Conservation (phyloP, 345 rosid genomes). For the Microcos paniculata region DNA sequence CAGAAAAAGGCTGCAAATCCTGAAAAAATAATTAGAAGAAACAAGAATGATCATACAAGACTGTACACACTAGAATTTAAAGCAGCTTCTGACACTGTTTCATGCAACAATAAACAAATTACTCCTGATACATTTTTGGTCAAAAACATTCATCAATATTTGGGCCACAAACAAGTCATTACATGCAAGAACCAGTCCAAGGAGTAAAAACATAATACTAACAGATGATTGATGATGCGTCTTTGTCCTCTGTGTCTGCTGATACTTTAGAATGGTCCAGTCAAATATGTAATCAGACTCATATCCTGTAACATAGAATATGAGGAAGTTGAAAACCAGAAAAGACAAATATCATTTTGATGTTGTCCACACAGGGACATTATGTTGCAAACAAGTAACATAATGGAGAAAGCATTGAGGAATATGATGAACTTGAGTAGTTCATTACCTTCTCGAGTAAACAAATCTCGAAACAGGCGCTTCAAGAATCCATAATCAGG, state of each 20-base stretch:
- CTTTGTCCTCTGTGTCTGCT: constrained; percentile 70
- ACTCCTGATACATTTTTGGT: constrained; percentile 1
- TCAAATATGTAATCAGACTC: constrained; percentile 85
- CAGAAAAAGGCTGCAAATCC: constrained; percentile 35
- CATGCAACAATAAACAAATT: not conserved
- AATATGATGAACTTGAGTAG: not conserved
- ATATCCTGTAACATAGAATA: constrained; percentile 50
- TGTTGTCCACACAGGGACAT: not conserved
- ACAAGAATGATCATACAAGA: not conserved
- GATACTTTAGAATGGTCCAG: constrained; percentile 94
- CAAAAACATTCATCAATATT: not conserved
- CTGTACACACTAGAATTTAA: not conserved
- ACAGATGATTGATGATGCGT: constrained; percentile 63
- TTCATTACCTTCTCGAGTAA: constrained; percentile 68
- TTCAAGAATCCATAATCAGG: constrained; percentile 89
- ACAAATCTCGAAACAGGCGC: constrained; percentile 74
- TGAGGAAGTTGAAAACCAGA: constrained; percentile 9
- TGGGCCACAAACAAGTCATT: not conserved
- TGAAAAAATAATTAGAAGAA: constrained; percentile 3
- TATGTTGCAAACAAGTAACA: not conserved
- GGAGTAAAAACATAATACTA: constrained; percentile 21
- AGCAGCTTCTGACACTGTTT: not conserved
- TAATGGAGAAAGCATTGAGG: not conserved
- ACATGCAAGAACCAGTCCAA: not conserved
- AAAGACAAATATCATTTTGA: constrained; percentile 6